Conservation (phyloP, 1,284 basidiomycete species). For the Volvariella volvacea region DNA sequence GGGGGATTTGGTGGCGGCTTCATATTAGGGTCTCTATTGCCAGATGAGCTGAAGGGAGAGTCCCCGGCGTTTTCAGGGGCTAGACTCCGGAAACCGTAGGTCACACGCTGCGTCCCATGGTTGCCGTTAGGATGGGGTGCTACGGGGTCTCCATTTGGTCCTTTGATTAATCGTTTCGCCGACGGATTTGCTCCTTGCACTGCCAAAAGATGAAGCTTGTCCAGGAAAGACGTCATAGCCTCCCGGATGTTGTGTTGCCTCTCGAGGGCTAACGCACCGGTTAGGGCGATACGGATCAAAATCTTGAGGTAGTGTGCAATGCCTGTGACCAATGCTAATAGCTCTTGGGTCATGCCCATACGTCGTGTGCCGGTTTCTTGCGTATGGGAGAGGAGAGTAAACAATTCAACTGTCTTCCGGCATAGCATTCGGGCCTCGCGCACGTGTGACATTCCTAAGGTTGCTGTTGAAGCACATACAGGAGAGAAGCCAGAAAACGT, state of each 20-base stretch:
- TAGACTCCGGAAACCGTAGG: conserved; percentile 85
- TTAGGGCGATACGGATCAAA: conserved; percentile 95
- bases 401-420: conserved; percentile 98
- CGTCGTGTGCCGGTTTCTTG: conserved; percentile 86
- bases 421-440: conserved; percentile 98
- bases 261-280: conserved; percentile 93
- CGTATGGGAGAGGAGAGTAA: conserved; percentile 94
- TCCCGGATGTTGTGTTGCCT: conserved; percentile 78
- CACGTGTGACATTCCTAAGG: conserved; percentile 91
- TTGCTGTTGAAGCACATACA: conserved; percentile 6
- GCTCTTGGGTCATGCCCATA: conserved; percentile 95
- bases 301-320: conserved; percentile 99
- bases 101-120: conserved; percentile 71
- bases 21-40: conserved; percentile 34
- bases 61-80: conserved; percentile 87
- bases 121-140: conserved; percentile 40
- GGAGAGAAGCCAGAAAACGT: conserved; percentile 17
- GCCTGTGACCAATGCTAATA: conserved; percentile 96
- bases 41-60: conserved; percentile 57
- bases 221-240: conserved; percentile 87
- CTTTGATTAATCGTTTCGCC: conserved; percentile 64
- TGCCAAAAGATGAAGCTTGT: conserved; percentile 87
- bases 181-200: conserved; percentile 82
- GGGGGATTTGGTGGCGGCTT: conserved; percentile 60
- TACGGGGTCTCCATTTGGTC: conserved; percentile 54